Conservation (phyloP, 345 rosid species). For the Punica granatum region DNA sequence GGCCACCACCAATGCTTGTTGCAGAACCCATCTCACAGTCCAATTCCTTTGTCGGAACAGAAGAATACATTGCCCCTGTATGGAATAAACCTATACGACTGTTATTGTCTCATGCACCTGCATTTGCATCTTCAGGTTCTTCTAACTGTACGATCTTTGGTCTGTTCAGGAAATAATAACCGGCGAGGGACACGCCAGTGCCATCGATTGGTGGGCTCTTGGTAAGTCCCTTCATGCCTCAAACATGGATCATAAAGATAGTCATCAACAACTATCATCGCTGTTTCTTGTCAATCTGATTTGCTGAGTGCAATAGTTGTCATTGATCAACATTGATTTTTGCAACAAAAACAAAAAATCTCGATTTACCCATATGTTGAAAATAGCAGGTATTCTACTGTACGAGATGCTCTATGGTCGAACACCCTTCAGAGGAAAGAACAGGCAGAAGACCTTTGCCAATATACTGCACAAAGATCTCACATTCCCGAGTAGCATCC, state of each 20-base stretch:
- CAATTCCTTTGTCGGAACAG: conserved; percentile 95
- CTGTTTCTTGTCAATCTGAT: too few species aligned
- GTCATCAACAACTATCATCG: too few species aligned
- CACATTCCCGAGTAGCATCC: conserved; percentile 92
- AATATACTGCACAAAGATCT: conserved; percentile 94
- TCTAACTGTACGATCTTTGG: neutral
- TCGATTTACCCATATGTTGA: neutral
- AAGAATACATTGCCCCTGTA: conserved; percentile 98
- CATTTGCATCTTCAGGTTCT: neutral
- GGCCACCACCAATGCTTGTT: conserved; percentile 59
- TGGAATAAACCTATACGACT: conserved; percentile 13
- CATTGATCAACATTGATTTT: too few species aligned
- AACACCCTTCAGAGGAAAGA: conserved; percentile 94
- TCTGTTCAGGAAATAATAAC: conserved; percentile 80
- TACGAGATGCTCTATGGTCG: conserved; percentile 99
- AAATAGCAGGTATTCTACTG: conserved; percentile 62
- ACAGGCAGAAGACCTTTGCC: conserved; percentile 90
- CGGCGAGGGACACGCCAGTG: conserved; percentile 82
- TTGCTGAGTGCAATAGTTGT: too few species aligned
- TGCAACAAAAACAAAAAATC: neutral
- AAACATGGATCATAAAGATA: too few species aligned
- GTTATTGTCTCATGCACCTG: neutral
- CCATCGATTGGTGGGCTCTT: conserved; percentile 96
- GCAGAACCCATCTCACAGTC: conserved; percentile 80
- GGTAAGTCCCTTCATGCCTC: conserved; percentile 41